These are phyloP conservation scores for Suhomyces bribrorum DNA, from an alignment of 1,139 yeast genomes.

Conservation along the genomic window DNA sequence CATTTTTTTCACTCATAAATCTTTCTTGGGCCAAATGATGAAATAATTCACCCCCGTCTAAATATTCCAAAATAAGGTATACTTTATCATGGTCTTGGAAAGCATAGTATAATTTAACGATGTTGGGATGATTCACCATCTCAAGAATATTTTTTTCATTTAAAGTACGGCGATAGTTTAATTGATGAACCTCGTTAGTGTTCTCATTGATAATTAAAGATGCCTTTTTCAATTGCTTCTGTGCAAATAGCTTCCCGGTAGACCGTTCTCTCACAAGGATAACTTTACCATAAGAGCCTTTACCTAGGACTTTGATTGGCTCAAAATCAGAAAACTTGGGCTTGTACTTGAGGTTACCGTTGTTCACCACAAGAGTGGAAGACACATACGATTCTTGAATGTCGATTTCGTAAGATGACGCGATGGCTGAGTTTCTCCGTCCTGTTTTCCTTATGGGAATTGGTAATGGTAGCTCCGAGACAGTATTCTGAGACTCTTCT, in stretches of 20 bases:
- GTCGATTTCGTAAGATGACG: slow-evolving; percentile 27
- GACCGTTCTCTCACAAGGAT: slow-evolving; percentile 37
- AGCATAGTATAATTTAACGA: slow-evolving; percentile 86
- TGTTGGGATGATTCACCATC: slow-evolving; percentile 71
- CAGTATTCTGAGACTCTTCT: slow-evolving; percentile 16
- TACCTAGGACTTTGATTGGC: slow-evolving; percentile 43
- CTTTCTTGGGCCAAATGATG: slow-evolving; percentile 62
- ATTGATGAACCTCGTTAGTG: slow-evolving; percentile 35
- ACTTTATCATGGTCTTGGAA: slow-evolving; percentile 83
- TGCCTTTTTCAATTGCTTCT: slow-evolving; percentile 44
- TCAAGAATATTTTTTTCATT: slow-evolving; percentile 47
- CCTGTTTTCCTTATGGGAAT: slow-evolving; percentile 17
- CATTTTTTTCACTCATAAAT: slow-evolving; percentile 65
- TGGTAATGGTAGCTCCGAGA: slow-evolving; percentile 20
- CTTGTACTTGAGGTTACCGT: slow-evolving; percentile 13
- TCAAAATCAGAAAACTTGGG: slow-evolving; percentile 31
- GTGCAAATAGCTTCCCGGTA: slow-evolving; percentile 40
- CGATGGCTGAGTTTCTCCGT: slow-evolving; percentile 20
- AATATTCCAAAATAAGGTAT: slow-evolving; percentile 78
- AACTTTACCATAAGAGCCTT: slow-evolving; percentile 47
- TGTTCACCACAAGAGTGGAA: slow-evolving; percentile 14
- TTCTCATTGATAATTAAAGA: slow-evolving; percentile 40
- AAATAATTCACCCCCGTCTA: slow-evolving; percentile 93
- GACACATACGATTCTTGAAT: slow-evolving; percentile 24
- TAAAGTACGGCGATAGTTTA: slow-evolving; percentile 41